Percentiles rank a stretch among this genome's conserved stretches.
phyloP scores from a whole-genome alignment of 73 alveolate genomes.

The Tetrahymena elliotti region DNA sequence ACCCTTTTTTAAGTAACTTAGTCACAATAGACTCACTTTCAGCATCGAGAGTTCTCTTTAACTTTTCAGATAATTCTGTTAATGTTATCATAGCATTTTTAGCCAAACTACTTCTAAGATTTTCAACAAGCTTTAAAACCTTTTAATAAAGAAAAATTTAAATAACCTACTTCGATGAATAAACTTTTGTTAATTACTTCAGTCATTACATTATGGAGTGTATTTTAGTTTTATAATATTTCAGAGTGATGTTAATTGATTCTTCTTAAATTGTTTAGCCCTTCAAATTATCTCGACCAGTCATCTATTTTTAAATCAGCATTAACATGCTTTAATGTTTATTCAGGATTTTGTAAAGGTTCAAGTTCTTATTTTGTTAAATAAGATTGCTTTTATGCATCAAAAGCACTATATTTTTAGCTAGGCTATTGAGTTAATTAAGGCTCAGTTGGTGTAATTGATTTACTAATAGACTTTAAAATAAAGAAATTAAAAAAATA shows the following conservation, averaged over 20 bases:
- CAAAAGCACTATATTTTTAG: background rate
- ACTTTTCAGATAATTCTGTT: conserved; percentile 5
- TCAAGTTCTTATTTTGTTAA: background rate
- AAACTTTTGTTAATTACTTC: background rate
- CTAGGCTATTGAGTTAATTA: background rate
- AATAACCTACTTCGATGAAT: background rate
- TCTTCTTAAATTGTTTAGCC: conserved; percentile 24
- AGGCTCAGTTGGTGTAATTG: background rate
- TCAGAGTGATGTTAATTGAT: conserved; percentile 25
- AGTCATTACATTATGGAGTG: background rate
- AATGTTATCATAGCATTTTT: conserved; percentile 33
- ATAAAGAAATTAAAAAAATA: background rate
- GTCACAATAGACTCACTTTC: conserved; percentile 4
- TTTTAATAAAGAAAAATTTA: background rate
- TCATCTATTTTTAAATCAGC: conserved; percentile 34
- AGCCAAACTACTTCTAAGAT: conserved; percentile 25
- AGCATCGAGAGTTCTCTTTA: conserved; percentile 19
- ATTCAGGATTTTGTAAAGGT: conserved; percentile 30
- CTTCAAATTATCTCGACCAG: conserved; percentile 40
- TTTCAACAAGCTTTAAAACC: conserved; percentile 20
- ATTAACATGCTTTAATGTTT: background rate
- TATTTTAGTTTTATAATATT: background rate
- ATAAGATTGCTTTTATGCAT: background rate
- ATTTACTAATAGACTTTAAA: background rate
- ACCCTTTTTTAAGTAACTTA: conserved; percentile 20